Percentiles rank a stretch among this genome's conserved stretches.
phyloP scores from a whole-genome alignment of 768 basidiomycete species.

The Suillus hirtellus region DNA sequence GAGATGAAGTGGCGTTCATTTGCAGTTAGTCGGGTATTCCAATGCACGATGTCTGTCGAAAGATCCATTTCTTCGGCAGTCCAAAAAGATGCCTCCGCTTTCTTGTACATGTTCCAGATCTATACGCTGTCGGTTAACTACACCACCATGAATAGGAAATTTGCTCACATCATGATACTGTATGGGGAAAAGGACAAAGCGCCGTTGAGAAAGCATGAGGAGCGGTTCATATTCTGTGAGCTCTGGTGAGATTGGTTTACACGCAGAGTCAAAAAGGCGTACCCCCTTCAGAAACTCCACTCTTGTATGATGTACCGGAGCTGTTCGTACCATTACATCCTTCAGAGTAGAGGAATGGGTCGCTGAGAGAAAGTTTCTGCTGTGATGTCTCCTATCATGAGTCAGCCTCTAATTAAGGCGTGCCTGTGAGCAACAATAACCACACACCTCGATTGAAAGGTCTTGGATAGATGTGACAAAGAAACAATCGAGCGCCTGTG shows the following conservation, averaged over 20 bases:
- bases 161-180: constrained; percentile 81
- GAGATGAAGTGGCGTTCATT: constrained; percentile 89
- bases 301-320: neutral
- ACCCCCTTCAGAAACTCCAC: neutral
- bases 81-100: constrained; percentile 93
- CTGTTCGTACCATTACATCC: neutral
- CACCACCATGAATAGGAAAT: neutral
- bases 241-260: neutral
- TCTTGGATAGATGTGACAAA: neutral
- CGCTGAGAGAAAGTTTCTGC: neutral
- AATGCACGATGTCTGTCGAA: constrained; percentile 81
- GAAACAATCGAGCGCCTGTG: neutral
- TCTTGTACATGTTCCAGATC: constrained; percentile 98
- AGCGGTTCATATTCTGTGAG: constrained; percentile 55
- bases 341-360: neutral
- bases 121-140: constrained; percentile 28
- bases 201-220: constrained; percentile 65
- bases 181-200: constrained; percentile 90
- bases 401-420: neutral
- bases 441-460: neutral
- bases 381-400: neutral
- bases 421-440: neutral
- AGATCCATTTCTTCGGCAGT: constrained; percentile 92
- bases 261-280: neutral
- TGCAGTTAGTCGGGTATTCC: constrained; percentile 76